Evolutionary conservation across 1,139 yeast species (phyloP), one percentile per base, ranked within the genome.

Genomic region (Nadsonia commutata): DNA sequence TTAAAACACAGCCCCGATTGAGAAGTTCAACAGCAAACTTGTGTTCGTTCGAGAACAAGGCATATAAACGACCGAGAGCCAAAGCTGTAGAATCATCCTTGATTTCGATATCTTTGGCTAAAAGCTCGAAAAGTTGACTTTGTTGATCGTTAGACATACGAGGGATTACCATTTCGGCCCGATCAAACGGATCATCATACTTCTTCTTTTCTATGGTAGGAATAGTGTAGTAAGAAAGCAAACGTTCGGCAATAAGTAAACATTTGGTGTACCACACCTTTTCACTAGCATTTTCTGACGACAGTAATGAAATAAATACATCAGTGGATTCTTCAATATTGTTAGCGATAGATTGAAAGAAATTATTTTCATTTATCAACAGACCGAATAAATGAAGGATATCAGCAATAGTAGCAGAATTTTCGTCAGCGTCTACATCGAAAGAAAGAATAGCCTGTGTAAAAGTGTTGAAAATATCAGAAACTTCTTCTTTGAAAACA

Each of bases 11-110:
- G 0, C 68, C 66, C 0, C 81, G 70, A 8, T 62, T 56, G 2
- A 73, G 55, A 18, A 83, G 65, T 31, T 51, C 53, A 2, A 51
- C 50, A 3, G 76, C 70, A 43, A 56, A 60, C 0, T 52, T 56
- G 19, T 68, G 69, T 13, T 70, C 66, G 36, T 69, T 65, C 8
- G 84, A 68, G 49, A 70, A 74, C 9, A 79, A 56, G 0, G 77
- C 67, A 45, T 81, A 57, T 1, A 80, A 53, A 36, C 78, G 65
- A 11, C 76, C 66, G 2, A 76, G 58, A 0, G 76, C 70, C 1
- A 71, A 51, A 0, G 80, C 79, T 2, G 74, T 60, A 36, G 69
- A 64, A 18, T 70, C 65, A 37, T 65, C 67, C 1, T 64, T 55
- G 7, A 76, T 56, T 0, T 63, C 63, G 2, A 63, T 61, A 3